Base-by-base conservation (phyloP, 768 basidiomycete genomes). In the Pulveroboletus ravenelii region DNA sequence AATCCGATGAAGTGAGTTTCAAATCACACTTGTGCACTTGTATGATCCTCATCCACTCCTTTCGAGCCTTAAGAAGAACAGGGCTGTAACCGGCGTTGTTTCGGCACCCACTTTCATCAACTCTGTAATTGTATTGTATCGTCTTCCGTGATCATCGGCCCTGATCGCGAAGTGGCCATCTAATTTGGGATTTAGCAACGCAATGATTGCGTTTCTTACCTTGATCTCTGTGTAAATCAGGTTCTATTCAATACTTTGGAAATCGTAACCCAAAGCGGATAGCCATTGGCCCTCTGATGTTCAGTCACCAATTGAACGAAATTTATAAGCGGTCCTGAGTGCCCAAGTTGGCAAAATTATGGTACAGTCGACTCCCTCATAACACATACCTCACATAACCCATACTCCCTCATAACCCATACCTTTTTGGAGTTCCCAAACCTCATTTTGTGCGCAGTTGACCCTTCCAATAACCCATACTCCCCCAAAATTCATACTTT, bases 81-180 rank as follows among this genome's bases (percentile, higher is more conserved):
- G 84, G 86, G 76, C 72, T 0, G 79, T 79, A 0, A 85, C 82
- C 0, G 55, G 75, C 17, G 73, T 85, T 27, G 79, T 86, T 0
- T 85, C 85, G 0, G 71, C 74, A 0, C 88, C 84, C 61, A 83
- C 85, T 0, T 84, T 87, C 60, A 84, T 87, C 36, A 74, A 72
- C 6, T 83, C 86, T 0, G 6, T 6, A 27, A 27, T 27, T 27
- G 25, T 27, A 27, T 27, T 27, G 72, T 89, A 0, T 81, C 86
- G 0, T 90, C 88, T 6, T 79, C 85, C 5, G 87, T 87, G 81
- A 70, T 88, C n/a, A n/a, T n/a, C n/a, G 1, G 82, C 87, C 0
- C 87, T 87, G 0, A 86, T 86, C 0, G 69, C 3, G 73, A 80
- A 46, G 57, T 90, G 0, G 81, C 72, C 3, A 50, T 62, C 3